A percentile compares a stretch with the other conserved stretches of the same genome.
These are phyloP conservation scores for Macrolepiota dolichaula DNA, from an alignment of 768 basidiomycete genomes.

Conservation along the genomic window DNA sequence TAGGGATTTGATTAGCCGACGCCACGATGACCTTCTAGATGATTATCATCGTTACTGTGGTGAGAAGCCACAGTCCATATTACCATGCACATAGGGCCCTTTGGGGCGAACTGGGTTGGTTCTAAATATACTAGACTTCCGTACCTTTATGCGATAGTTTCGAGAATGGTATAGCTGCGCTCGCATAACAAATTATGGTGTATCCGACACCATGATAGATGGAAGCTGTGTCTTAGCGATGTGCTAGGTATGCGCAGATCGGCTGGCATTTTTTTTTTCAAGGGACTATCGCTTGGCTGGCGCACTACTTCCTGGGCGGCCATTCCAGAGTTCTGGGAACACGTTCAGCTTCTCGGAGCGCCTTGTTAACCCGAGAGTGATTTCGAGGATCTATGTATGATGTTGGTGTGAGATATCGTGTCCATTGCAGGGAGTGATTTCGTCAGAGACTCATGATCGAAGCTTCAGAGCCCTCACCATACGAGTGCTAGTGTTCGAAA, in stretches of 20 bases:
- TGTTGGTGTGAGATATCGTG: not conserved
- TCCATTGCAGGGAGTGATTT: not conserved
- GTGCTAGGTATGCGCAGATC: not conserved
- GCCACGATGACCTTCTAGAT: not conserved
- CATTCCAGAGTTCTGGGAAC: not conserved
- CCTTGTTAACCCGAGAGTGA: not conserved
- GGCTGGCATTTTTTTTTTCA: not conserved
- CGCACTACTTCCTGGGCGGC: not conserved
- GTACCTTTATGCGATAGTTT: slow-evolving; percentile 3
- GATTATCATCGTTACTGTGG: not conserved
- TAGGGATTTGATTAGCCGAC: not conserved
- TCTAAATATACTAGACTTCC: slow-evolving; percentile 1
- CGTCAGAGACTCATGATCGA: not conserved
- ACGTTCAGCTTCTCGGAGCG: not conserved
- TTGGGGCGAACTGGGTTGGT: slow-evolving; percentile 3
- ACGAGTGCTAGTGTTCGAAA: not conserved
- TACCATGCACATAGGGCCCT: too few species aligned
- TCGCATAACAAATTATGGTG: not conserved
- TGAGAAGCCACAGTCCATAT: not conserved
- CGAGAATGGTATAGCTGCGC: not conserved
- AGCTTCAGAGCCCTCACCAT: not conserved
- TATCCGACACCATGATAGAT: not conserved
- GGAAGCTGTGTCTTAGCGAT: not conserved
- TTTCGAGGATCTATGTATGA: not conserved
- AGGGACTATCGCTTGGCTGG: not conserved